Percentiles rank a stretch among this genome's conserved stretches.
Evolutionary conservation across 1,284 basidiomycete genomes (phyloP).

Genomic region (Trichosporon sp.): DNA sequence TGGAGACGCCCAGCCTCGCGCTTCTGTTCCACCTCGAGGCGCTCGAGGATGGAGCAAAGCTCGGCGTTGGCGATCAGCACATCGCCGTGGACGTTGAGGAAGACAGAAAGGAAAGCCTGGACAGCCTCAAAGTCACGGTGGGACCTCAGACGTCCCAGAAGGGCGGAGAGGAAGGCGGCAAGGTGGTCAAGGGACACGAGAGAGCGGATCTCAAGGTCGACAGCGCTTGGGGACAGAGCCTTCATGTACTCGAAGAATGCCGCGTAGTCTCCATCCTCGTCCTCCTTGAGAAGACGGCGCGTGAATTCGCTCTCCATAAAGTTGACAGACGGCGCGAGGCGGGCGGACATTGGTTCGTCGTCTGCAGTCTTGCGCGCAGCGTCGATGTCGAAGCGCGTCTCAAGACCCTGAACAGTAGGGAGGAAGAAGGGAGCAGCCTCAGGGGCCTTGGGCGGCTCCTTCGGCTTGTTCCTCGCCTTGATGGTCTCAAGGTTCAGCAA

Average conservation of each 20-base stretch:
- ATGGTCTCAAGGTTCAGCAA: slow-evolving; percentile 93
- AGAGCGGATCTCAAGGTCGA: slow-evolving; percentile 85
- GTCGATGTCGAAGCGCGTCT: slow-evolving; percentile 64
- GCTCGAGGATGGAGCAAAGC: slow-evolving; percentile 56
- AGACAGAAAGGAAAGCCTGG: slow-evolving; percentile 79
- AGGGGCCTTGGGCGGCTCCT: slow-evolving; percentile 87
- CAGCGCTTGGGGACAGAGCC: slow-evolving; percentile 77
- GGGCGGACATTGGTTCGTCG: slow-evolving; percentile 51
- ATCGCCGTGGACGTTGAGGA: slow-evolving; percentile 79
- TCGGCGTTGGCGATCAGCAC: slow-evolving; percentile 64
- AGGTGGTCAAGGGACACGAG: slow-evolving; percentile 61
- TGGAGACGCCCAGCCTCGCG: slow-evolving; percentile 65
- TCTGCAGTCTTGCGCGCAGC: slow-evolving; percentile 48
- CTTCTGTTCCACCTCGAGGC: slow-evolving; percentile 59
- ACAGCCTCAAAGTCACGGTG: slow-evolving; percentile 93
- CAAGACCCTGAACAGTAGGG: slow-evolving; percentile 77
- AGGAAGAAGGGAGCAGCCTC: slow-evolving; percentile 97
- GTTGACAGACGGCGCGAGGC: slow-evolving; percentile 55
- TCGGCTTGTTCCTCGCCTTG: slow-evolving; percentile 94
- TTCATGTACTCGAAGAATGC: slow-evolving; percentile 80
- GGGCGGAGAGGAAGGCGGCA: slow-evolving; percentile 64
- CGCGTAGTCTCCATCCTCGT: slow-evolving; percentile 62
- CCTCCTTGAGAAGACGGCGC: slow-evolving; percentile 59
- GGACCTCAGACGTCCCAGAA: slow-evolving; percentile 66
- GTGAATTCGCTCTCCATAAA: slow-evolving; percentile 69